A percentile compares a stretch with the other conserved stretches of the same genome.
Evolutionary conservation across 768 basidiomycete species (phyloP).

Genomic region (Tylopilus vinaceipallidus): DNA sequence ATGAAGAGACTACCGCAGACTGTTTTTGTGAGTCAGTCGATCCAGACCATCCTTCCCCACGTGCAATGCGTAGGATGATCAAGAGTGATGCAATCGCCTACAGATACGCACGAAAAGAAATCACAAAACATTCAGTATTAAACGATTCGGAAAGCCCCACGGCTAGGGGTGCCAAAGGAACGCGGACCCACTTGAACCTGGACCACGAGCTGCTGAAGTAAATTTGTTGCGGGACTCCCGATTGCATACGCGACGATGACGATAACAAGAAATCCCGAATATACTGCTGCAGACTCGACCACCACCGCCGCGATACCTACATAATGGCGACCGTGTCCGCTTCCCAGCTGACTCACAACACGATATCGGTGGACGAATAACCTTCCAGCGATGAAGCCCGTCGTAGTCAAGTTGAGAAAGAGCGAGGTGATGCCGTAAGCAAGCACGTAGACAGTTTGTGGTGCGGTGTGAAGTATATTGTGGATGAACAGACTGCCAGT

Average conservation of each 20-base stretch:
- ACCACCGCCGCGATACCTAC: slow-evolving; percentile 37
- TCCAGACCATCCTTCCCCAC: slow-evolving; percentile 34
- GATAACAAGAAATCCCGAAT: slow-evolving; percentile 38
- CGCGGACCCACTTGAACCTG: slow-evolving; percentile 9
- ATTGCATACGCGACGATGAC: slow-evolving; percentile 43
- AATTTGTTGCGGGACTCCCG: slow-evolving; percentile 39
- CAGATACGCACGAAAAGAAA: too few relatives aligned
- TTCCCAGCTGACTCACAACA: slow-evolving; percentile 30
- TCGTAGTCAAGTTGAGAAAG: slow-evolving; percentile 28
- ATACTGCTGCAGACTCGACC: slow-evolving; percentile 45
- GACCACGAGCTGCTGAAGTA: slow-evolving; percentile 29
- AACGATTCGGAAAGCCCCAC: neutral
- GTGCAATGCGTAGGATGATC: slow-evolving; percentile 39
- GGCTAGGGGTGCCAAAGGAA: neutral
- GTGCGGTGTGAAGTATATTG: neutral
- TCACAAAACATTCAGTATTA: neutral
- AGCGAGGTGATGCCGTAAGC: slow-evolving; percentile 27
- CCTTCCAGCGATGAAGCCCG: slow-evolving; percentile 28
- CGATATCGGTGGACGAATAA: slow-evolving; percentile 24
- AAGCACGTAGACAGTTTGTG: slow-evolving; percentile 10
- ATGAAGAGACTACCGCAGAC: too few relatives aligned
- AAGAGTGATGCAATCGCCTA: slow-evolving; percentile 40
- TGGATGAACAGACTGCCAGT: slow-evolving; percentile 28
- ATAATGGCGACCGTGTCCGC: slow-evolving; percentile 36
- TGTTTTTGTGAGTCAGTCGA: too few relatives aligned